A percentile compares a stretch with the other conserved stretches of the same genome.
Evolutionary conservation across 768 basidiomycete genomes (phyloP).

Genomic region (Boletus coccyginus): DNA sequence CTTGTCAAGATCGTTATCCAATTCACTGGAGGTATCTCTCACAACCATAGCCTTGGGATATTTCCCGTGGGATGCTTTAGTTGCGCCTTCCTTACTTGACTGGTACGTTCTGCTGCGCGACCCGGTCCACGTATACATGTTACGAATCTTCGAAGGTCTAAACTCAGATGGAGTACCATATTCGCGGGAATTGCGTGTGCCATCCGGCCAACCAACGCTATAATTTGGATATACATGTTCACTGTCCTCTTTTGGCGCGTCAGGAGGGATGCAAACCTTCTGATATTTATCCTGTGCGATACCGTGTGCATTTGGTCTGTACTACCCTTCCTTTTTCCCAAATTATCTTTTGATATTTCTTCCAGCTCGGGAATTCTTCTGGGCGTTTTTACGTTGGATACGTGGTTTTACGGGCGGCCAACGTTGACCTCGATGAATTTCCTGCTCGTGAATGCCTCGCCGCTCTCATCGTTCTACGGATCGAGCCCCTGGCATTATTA

Average conservation of each 20-base stretch:
- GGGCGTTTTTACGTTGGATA: constrained; percentile 54
- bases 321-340: not conserved
- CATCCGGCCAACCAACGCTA: constrained; percentile 83
- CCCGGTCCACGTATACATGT: constrained; percentile 18
- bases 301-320: constrained; percentile 46
- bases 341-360: constrained; percentile 7
- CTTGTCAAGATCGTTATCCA: constrained; percentile 85
- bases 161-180: constrained; percentile 36
- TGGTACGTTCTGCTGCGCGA: constrained; percentile 11
- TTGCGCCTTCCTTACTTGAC: constrained; percentile 26
- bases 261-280: constrained; percentile 32
- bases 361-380: constrained; percentile 21
- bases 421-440: constrained; percentile 84
- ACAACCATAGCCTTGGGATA: constrained; percentile 71
- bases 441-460: constrained; percentile 74
- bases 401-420: constrained; percentile 60
- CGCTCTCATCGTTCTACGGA: constrained; percentile 92
- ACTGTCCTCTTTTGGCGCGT: constrained; percentile 54
- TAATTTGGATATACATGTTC: constrained; percentile 82
- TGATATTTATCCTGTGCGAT: constrained; percentile 39
- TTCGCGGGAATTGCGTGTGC: constrained; percentile 79
- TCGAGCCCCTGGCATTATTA: constrained; percentile 87
- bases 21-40: constrained; percentile 87
- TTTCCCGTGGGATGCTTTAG: constrained; percentile 67
- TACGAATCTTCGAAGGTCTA: constrained; percentile 32